Evolutionary conservation across 768 basidiomycete genomes (phyloP), one percentile per base, ranked within the genome.

Genomic region (Paxillus ammoniavirescens): DNA sequence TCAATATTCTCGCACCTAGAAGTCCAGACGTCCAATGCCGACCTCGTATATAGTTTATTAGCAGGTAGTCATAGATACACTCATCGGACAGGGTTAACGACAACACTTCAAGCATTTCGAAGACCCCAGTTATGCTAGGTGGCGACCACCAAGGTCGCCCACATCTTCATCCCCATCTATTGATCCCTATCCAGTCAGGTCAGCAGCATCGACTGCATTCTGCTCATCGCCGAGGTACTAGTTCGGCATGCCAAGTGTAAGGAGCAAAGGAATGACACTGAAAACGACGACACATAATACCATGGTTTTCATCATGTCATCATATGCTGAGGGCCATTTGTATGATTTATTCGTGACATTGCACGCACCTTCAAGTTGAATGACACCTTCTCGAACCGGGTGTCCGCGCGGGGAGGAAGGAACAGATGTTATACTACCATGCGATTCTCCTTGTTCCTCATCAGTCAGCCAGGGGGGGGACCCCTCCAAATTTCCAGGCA

Each of bases 221-320:
- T 91, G 89, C 40, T 71, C 73, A 59, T 87, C 82, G 13, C 83
- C 82, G 47, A 93, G 82, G 54, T 81, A 77, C 77, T 82, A 85
- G 61, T 89, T 73, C 13, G 82, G 81, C 74, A 87, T 83, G 50
- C 81, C 70, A 59, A 87, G 68, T 2, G 86, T 68, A 53, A 84
- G 73, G 28, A 81, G 31, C 50, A 89, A 70, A 8, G 88, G 87
- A 0, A 87, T 61, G 46, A 87, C 70, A 54, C 80, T 77, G 49
- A 84, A 67, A 6, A 71, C 72, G 33, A 79, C 78, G 1, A 81
- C 82, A 0, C 76, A 77, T 40, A 81, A 76, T 31, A 83, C 74
- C 66, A 86, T 77, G 14, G 79, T 65, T 46, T 75, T 74, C 82
- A 83, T 83, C 28, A 79, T 80, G 33, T 82, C 80, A 48, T 75